Conservation (phyloP, 2,329 filamentous ascomycete species). For the Coniochaeta hoffmannii region DNA sequence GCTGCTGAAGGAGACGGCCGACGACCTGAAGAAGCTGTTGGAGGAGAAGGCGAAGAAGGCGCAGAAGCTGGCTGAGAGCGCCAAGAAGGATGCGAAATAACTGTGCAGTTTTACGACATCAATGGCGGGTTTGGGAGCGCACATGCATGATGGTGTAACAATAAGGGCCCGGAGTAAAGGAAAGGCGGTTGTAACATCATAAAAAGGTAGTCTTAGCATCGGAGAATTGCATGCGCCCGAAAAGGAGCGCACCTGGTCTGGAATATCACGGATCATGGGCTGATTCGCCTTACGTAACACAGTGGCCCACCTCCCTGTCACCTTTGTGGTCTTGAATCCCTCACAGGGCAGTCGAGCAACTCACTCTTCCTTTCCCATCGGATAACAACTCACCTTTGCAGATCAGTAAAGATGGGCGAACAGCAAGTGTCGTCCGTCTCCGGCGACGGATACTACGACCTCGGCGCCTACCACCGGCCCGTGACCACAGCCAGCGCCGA, state of each 20-base stretch:
- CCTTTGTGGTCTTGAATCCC: too few species aligned
- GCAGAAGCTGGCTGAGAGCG: conserved; percentile 50
- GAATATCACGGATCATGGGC: not conserved
- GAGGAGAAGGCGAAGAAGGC: conserved; percentile 51
- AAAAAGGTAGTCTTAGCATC: not conserved
- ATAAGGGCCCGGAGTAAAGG: not conserved
- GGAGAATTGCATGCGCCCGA: not conserved
- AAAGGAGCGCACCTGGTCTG: not conserved
- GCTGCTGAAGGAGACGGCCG: conserved; percentile 59
- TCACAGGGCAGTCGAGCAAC: not conserved
- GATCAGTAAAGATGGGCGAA: not conserved
- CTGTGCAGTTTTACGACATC: not conserved
- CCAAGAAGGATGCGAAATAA: conserved; percentile 31
- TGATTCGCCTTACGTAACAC: not conserved
- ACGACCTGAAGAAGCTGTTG: conserved; percentile 58
- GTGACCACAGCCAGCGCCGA: conserved; percentile 44
- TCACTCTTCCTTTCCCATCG: not conserved
- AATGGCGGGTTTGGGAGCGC: not conserved
- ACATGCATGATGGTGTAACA: not conserved
- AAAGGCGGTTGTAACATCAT: not conserved
- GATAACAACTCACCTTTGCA: not conserved
- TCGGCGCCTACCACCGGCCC: conserved; percentile 49
- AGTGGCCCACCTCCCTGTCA: too few species aligned
- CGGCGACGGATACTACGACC: conserved; percentile 46
- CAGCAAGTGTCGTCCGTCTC: conserved; percentile 4